Percentiles rank a stretch among this genome's conserved stretches.
These are phyloP conservation scores for Coniosporium tulheliwenetii DNA, from an alignment of 2,329 filamentous ascomycete species.

Conservation along the genomic window DNA sequence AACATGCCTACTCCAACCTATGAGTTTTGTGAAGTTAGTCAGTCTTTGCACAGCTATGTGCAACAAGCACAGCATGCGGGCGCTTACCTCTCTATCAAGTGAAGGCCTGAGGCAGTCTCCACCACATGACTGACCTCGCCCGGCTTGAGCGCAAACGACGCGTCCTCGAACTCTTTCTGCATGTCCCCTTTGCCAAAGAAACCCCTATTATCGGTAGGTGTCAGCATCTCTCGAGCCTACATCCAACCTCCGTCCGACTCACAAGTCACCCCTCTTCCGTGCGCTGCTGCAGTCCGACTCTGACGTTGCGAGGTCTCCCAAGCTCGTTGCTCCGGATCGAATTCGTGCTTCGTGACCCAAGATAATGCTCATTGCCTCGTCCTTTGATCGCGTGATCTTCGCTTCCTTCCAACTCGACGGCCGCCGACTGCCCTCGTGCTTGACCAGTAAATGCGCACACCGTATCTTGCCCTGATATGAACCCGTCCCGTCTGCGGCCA, in stretches of 20 bases:
- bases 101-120: constrained; percentile 83
- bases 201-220: constrained; percentile 34
- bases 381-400: constrained; percentile 75
- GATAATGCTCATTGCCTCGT: constrained; percentile 70
- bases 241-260: constrained; percentile 18
- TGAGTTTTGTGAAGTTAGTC: too few species aligned
- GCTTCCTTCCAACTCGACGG: constrained; percentile 88
- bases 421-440: constrained; percentile 76
- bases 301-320: constrained; percentile 72
- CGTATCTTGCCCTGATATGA: constrained; percentile 70
- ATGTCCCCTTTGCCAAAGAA: constrained; percentile 92
- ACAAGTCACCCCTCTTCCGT: constrained; percentile 81
- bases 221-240: neutral
- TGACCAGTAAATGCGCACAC: constrained; percentile 81
- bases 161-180: constrained; percentile 98
- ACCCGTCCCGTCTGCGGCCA: constrained; percentile 19
- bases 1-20: too few species aligned
- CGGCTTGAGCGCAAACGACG: constrained; percentile 75
- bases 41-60: too few species aligned
- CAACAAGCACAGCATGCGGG: too few species aligned
- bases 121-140: constrained; percentile 79
- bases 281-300: constrained; percentile 96
- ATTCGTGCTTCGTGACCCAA: constrained; percentile 62
- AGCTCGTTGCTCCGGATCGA: constrained; percentile 46
- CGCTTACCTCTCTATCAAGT: constrained; percentile 82